A percentile compares a stretch with the other conserved stretches of the same genome.
Evolutionary conservation across 73 alveolate species (phyloP).

Genomic region (Stentor coeruleus): DNA sequence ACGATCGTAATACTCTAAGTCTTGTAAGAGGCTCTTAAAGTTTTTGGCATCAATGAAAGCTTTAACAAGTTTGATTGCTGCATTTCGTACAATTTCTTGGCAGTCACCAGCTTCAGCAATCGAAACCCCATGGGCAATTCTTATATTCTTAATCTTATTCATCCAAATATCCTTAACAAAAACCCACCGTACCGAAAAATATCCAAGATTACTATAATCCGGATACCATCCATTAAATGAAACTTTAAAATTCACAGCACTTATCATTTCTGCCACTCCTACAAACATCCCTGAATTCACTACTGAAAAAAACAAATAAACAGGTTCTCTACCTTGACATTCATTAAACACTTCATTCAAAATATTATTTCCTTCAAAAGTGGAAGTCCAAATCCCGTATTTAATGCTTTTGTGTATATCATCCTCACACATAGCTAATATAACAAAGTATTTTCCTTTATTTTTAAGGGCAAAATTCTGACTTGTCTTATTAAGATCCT

Average conservation of each 20-base stretch:
- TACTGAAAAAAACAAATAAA: conserved; percentile 52
- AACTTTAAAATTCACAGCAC: conserved; percentile 46
- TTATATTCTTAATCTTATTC: conserved; percentile 38
- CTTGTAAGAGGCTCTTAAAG: conserved; percentile 57
- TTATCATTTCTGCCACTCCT: conserved; percentile 62
- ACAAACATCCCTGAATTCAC: conserved; percentile 48
- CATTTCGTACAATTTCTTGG: conserved; percentile 54
- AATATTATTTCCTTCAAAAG: conserved; percentile 53
- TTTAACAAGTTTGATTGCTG: conserved; percentile 58
- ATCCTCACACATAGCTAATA: conserved; percentile 59
- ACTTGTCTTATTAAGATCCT: conserved; percentile 19
- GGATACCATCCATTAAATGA: conserved; percentile 56
- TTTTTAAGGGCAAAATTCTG: not conserved
- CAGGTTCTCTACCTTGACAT: conserved; percentile 40
- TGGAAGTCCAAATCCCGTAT: conserved; percentile 61
- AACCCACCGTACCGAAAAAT: conserved; percentile 58
- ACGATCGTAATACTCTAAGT: conserved; percentile 48
- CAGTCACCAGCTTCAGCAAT: conserved; percentile 58
- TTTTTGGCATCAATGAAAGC: conserved; percentile 51
- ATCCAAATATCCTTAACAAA: conserved; percentile 62
- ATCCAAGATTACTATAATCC: conserved; percentile 66
- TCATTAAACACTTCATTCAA: conserved; percentile 44
- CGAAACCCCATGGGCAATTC: conserved; percentile 37
- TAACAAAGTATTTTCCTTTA: conserved; percentile 54
- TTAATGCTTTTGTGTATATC: conserved; percentile 65